phyloP scores from a whole-genome alignment of 2,329 filamentous ascomycete genomes.

The Periconia sp. region DNA sequence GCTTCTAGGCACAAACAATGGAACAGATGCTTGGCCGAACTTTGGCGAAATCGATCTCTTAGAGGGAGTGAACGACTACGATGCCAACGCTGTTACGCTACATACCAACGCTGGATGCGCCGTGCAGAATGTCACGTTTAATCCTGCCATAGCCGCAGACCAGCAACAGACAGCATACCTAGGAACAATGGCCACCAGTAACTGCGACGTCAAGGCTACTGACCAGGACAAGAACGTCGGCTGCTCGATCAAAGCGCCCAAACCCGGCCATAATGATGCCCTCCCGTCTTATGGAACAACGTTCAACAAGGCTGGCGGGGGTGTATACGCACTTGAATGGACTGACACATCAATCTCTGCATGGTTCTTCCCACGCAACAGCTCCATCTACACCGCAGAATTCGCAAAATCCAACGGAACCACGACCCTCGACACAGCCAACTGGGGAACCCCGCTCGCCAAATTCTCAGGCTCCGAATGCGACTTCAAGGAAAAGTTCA shows the following conservation, averaged over 20 bases:
- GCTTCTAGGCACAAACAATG: conserved; percentile 32
- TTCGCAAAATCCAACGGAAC: conserved; percentile 2
- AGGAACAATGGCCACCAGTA: conserved; percentile 53
- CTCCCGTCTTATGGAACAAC: conserved; percentile 37
- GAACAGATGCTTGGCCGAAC: conserved; percentile 29
- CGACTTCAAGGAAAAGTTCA: conserved; percentile 53
- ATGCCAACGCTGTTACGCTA: conserved; percentile 35
- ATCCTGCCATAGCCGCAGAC: background rate
- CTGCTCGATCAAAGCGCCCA: conserved; percentile 41
- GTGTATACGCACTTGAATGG: conserved; percentile 51
- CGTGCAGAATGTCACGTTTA: conserved; percentile 22
- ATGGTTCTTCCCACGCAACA: conserved; percentile 49
- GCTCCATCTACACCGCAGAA: conserved; percentile 25
- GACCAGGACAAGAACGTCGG: conserved; percentile 39
- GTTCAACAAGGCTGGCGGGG: conserved; percentile 45
- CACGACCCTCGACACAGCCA: conserved; percentile 18
- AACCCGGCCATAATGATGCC: conserved; percentile 36
- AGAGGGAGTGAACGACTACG: conserved; percentile 42
- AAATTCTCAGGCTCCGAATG: conserved; percentile 47
- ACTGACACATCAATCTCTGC: conserved; percentile 45
- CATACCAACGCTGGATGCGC: conserved; percentile 37
- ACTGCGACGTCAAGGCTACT: conserved; percentile 51
- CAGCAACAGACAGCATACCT: conserved; percentile 34
- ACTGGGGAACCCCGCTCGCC: conserved; percentile 37
- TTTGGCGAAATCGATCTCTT: conserved; percentile 45